Percentiles rank a stretch among this genome's conserved stretches.
These are phyloP conservation scores for Lizanozyma gosingica DNA, from an alignment of 1,139 yeast species.

Conservation along the genomic window DNA sequence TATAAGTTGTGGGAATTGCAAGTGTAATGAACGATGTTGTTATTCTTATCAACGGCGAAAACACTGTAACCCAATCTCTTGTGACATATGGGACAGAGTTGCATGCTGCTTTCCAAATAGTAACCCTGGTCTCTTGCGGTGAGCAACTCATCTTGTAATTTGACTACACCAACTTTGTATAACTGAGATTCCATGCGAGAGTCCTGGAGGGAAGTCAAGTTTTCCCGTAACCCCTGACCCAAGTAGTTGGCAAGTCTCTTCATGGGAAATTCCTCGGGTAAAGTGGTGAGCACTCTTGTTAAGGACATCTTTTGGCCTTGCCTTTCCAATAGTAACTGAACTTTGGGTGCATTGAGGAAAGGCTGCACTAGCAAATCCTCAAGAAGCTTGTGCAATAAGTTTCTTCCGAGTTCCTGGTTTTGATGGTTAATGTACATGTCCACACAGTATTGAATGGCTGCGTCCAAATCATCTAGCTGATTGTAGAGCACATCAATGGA, in stretches of 20 bases:
- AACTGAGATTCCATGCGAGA: conserved; percentile 23
- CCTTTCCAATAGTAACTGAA: conserved; percentile 32
- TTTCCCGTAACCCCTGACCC: conserved; percentile 33
- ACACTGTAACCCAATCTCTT: conserved; percentile 58
- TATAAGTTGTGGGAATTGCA: conserved; percentile 21
- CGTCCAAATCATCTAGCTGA: conserved; percentile 47
- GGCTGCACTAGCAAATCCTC: conserved; percentile 30
- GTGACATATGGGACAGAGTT: conserved; percentile 50
- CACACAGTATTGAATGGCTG: conserved; percentile 55
- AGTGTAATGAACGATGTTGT: conserved; percentile 62
- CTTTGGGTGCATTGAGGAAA: conserved; percentile 23
- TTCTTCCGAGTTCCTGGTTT: conserved; percentile 29
- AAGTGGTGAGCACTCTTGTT: conserved; percentile 34
- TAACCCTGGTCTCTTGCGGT: conserved; percentile 27
- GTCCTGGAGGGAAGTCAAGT: conserved; percentile 18
- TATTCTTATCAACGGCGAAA: conserved; percentile 41
- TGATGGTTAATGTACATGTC: conserved; percentile 33
- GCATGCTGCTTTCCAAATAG: conserved; percentile 27
- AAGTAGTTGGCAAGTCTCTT: conserved; percentile 36
- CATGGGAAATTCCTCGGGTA: conserved; percentile 45
- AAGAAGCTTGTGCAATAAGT: conserved; percentile 25
- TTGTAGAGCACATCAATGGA: conserved; percentile 57
- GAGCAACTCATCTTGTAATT: conserved; percentile 27
- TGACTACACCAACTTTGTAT: conserved; percentile 28
- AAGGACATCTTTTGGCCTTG: conserved; percentile 53